phyloP scores from a whole-genome alignment of 257 asterid genomes.

The Fraxinus anomala region DNA sequence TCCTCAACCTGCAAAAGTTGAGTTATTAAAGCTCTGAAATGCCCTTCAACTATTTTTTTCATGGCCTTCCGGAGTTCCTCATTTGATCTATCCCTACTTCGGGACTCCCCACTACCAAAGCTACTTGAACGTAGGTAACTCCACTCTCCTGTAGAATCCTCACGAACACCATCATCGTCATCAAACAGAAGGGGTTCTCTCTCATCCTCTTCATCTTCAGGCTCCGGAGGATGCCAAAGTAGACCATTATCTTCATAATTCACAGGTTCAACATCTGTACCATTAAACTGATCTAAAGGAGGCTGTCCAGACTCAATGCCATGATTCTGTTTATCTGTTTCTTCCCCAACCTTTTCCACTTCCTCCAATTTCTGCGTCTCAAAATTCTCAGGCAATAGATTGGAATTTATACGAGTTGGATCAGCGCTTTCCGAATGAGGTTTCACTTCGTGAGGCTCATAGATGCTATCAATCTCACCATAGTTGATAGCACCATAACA shows the following conservation, averaged over 20 bases:
- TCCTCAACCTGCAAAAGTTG: conserved; percentile 70
- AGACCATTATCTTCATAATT: conserved; percentile 63
- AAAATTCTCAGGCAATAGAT: conserved; percentile 35
- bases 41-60: conserved; percentile 63
- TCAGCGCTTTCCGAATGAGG: conserved; percentile 37
- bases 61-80: conserved; percentile 67
- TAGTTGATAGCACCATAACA: conserved; percentile 37
- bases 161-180: conserved; percentile 56
- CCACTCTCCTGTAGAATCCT: conserved; percentile 66
- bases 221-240: conserved; percentile 80
- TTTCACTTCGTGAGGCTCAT: conserved; percentile 37
- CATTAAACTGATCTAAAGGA: conserved; percentile 38
- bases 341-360: conserved; percentile 34
- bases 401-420: conserved; percentile 31
- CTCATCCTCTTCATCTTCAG: conserved; percentile 76
- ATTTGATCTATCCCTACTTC: conserved; percentile 63
- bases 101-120: conserved; percentile 54
- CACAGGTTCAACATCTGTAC: conserved; percentile 45
- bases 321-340: conserved; percentile 37
- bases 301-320: conserved; percentile 30
- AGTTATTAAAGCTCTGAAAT: conserved; percentile 65
- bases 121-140: conserved; percentile 60
- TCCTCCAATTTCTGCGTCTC: conserved; percentile 41
- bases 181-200: conserved; percentile 48
- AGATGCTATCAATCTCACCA: conserved; percentile 40